Evolutionary conservation across 2,329 filamentous ascomycete species (phyloP).

Genomic region (Botrytis galanthina): DNA sequence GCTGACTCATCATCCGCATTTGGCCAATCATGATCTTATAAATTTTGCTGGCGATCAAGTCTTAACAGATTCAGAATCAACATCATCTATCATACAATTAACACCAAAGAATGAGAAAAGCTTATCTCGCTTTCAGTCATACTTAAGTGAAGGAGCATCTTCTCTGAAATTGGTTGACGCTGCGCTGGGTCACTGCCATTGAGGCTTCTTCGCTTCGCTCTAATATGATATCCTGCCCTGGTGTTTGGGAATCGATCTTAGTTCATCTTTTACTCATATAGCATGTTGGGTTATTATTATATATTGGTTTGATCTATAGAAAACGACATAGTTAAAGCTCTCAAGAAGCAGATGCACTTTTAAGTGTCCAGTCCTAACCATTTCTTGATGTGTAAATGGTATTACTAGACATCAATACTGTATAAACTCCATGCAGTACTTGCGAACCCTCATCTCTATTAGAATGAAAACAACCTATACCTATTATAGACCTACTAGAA

Average conservation of each 20-base stretch:
- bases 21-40: not conserved
- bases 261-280: not conserved
- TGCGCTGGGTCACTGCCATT: not conserved
- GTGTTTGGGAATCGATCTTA: not conserved
- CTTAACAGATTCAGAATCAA: not conserved
- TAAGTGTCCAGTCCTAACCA: too few species aligned
- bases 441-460: not conserved
- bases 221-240: too few species aligned
- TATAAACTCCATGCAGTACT: not conserved
- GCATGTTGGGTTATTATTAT: too few species aligned
- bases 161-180: not conserved
- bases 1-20: not conserved
- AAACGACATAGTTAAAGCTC: not conserved
- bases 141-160: not conserved
- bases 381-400: not conserved
- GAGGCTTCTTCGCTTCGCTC: not conserved
- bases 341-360: not conserved
- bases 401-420: too few species aligned
- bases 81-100: not conserved
- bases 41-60: too few species aligned
- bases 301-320: not conserved
- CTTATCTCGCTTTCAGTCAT: not conserved
- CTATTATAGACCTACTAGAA: not conserved
- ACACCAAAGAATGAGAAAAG: not conserved
- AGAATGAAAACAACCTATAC: not conserved